Evolutionary conservation across 2,329 filamentous ascomycete genomes (phyloP).

Genomic region (Plectosphaerella plurivora): DNA sequence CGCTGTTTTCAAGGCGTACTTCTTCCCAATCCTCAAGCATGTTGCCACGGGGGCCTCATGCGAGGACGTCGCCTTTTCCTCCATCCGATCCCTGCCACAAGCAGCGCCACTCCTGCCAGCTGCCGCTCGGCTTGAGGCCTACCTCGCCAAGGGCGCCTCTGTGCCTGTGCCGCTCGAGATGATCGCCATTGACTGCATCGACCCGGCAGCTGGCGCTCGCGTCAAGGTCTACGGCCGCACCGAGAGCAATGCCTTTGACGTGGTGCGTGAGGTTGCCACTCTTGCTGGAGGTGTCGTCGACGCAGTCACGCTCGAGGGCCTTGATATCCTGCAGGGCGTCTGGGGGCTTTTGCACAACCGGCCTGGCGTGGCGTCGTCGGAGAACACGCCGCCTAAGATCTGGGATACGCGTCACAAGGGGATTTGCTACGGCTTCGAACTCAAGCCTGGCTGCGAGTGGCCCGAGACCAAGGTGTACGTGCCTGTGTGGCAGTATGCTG

Average conservation of each 20-base stretch:
- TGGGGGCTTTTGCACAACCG: constrained; percentile 20
- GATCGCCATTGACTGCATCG: constrained; percentile 20
- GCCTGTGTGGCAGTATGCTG: constrained; percentile 17
- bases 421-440: constrained; percentile 20
- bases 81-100: constrained; percentile 15
- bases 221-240: constrained; percentile 20
- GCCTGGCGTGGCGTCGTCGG: constrained; percentile 7
- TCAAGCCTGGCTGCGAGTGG: constrained; percentile 14
- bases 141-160: constrained; percentile 11
- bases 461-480: constrained; percentile 21
- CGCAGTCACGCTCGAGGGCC: constrained; percentile 14
- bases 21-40: constrained; percentile 18
- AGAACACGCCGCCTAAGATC: constrained; percentile 8
- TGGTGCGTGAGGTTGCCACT: constrained; percentile 17
- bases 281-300: constrained; percentile 15
- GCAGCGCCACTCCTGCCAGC: constrained; percentile 12
- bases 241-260: constrained; percentile 16
- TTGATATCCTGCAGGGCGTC: constrained; percentile 15
- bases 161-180: constrained; percentile 17
- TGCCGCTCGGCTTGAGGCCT: constrained; percentile 13
- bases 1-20: constrained; percentile 17
- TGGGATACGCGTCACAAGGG: constrained; percentile 12
- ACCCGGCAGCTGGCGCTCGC: constrained; percentile 17
- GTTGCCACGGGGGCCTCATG: constrained; percentile 14
- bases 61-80: constrained; percentile 14